A percentile compares a stretch with the other conserved stretches of the same genome.
phyloP scores from a whole-genome alignment of 148 eudicot species.

The Silene conica region DNA sequence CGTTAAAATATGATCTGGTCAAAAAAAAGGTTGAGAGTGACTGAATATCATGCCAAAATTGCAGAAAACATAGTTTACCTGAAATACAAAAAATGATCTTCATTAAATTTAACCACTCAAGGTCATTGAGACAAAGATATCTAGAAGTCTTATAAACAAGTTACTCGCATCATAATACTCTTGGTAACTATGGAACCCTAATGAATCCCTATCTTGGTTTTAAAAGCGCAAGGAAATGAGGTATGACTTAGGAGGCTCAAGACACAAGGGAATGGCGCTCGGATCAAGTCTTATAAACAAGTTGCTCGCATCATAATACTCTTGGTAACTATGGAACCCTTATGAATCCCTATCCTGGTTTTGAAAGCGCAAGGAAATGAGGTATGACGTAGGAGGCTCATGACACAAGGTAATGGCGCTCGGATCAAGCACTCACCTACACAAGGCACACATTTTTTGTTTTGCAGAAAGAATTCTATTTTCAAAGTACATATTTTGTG shows the following conservation, averaged over 20 bases:
- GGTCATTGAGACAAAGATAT: background rate
- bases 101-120: background rate
- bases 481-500: background rate
- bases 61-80: background rate
- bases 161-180: background rate
- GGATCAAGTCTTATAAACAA: background rate
- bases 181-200: background rate
- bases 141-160: background rate
- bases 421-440: background rate
- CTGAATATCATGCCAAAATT: slow-evolving; percentile 6
- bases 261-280: background rate
- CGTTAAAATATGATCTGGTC: slow-evolving; percentile 5
- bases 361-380: background rate
- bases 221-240: background rate
- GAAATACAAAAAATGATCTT: background rate
- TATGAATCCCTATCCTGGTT: background rate
- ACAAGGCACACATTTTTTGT: background rate
- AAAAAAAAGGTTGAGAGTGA: background rate
- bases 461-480: too few species aligned
- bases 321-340: background rate
- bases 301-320: background rate
- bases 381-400: background rate
- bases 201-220: background rate
- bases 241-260: background rate
- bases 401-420: background rate